These are phyloP conservation scores for Linum usitatissimum DNA, from an alignment of 345 rosid genomes.

Conservation along the genomic window DNA sequence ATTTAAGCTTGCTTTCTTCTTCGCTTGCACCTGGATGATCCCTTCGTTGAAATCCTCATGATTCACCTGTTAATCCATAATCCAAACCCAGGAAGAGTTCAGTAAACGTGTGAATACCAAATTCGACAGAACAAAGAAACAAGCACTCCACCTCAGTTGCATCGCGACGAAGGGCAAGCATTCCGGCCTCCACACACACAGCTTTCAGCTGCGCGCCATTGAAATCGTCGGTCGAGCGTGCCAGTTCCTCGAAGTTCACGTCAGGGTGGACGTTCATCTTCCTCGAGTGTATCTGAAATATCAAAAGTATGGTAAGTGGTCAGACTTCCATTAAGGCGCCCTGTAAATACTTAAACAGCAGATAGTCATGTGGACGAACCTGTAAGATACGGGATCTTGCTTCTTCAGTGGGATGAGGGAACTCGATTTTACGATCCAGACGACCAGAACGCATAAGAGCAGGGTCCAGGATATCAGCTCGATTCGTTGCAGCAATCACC, in stretches of 20 bases:
- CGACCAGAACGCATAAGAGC: slow-evolving; percentile 99
- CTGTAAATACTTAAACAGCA: background rate
- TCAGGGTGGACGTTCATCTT: slow-evolving; percentile 98
- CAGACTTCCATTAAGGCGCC: too few species aligned
- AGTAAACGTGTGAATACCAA: too few species aligned
- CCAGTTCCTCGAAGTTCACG: slow-evolving; percentile 96
- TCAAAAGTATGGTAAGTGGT: background rate
- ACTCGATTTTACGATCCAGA: slow-evolving; percentile 96
- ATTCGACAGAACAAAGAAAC: too few species aligned
- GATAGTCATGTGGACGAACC: slow-evolving; percentile 21
- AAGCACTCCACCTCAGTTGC: slow-evolving; percentile 49
- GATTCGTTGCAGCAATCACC: slow-evolving; percentile 98
- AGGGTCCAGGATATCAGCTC: slow-evolving; percentile 97
- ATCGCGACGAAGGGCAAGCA: slow-evolving; percentile 97
- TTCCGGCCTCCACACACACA: slow-evolving; percentile 99
- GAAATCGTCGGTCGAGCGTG: slow-evolving; percentile 94
- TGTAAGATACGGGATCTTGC: slow-evolving; percentile 96
- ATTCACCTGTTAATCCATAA: slow-evolving; percentile 29
- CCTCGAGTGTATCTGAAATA: slow-evolving; percentile 79
- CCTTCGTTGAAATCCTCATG: slow-evolving; percentile 99
- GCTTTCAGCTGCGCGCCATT: slow-evolving; percentile 99
- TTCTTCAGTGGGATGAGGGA: slow-evolving; percentile 96
- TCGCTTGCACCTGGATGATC: slow-evolving; percentile 95
- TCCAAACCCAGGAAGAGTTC: too few species aligned
- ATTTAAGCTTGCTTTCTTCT: slow-evolving; percentile 97